Evolutionary conservation across 2,329 filamentous ascomycete species (phyloP).

Genomic region (Amylocarpus encephaloides): DNA sequence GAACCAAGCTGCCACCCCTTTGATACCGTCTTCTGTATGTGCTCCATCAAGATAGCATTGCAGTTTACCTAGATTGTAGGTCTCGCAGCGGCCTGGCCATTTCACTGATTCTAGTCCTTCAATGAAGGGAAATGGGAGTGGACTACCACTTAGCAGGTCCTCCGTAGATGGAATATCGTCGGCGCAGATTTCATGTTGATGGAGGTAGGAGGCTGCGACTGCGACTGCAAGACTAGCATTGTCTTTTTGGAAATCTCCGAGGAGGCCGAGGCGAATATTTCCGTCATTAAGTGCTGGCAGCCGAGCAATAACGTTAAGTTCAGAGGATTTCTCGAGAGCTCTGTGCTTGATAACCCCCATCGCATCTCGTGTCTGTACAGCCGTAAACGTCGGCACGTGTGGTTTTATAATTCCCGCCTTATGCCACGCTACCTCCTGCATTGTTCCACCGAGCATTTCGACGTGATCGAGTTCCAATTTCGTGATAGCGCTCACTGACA

Average conservation of each 20-base stretch:
- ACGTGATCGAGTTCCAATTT: conserved; percentile 83
- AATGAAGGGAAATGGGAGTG: conserved; percentile 56
- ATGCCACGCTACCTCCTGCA: conserved; percentile 84
- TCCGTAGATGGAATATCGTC: conserved; percentile 1
- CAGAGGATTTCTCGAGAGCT: conserved; percentile 37
- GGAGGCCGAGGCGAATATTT: conserved; percentile 39
- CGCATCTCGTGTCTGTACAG: conserved; percentile 48
- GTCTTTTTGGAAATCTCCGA: conserved; percentile 49
- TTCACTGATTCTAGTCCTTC: conserved; percentile 66
- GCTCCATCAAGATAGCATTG: conserved; percentile 91
- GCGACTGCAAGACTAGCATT: conserved; percentile 53
- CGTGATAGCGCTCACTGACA: conserved; percentile 65
- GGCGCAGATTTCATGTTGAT: conserved; percentile 31
- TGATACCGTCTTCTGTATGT: conserved; percentile 84
- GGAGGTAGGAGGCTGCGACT: conserved; percentile 47
- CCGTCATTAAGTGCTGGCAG: conserved; percentile 38
- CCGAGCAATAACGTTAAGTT: conserved; percentile 22
- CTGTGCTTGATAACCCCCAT: conserved; percentile 54
- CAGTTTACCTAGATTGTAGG: conserved; percentile 49
- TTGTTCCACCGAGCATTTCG: conserved; percentile 69
- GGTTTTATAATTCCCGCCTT: conserved; percentile 82
- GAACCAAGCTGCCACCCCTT: conserved; percentile 78
- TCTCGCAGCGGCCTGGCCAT: conserved; percentile 73
- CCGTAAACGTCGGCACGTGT: conserved; percentile 57
- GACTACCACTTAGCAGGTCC: background rate